Evolutionary conservation across 2,329 filamentous ascomycete species (phyloP).

Genomic region (Tolypocladium paradoxum): DNA sequence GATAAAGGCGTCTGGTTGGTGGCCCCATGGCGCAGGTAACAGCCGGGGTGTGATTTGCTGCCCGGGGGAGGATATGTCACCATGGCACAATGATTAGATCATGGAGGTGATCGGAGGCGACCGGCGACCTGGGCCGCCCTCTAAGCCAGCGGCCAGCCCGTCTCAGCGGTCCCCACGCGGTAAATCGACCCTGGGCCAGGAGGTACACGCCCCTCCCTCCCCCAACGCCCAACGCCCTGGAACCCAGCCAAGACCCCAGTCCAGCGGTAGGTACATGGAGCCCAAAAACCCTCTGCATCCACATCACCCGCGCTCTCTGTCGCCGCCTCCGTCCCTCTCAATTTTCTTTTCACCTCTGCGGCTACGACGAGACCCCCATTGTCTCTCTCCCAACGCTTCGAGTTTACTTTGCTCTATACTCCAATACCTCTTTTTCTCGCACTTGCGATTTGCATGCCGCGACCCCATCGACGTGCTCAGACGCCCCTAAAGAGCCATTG

Average conservation of each 20-base stretch:
- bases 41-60: neutral
- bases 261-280: too few relatives aligned
- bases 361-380: neutral
- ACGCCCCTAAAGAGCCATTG: slow-evolving; percentile 12
- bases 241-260: neutral
- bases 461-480: slow-evolving; percentile 11
- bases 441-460: neutral
- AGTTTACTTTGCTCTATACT: neutral
- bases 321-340: neutral
- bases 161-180: neutral
- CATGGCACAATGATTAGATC: slow-evolving; percentile 1
- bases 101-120: slow-evolving; percentile 1
- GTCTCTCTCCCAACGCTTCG: neutral
- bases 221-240: neutral
- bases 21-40: neutral
- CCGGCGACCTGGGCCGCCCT: neutral
- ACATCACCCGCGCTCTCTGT: neutral
- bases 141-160: neutral
- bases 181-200: too few relatives aligned
- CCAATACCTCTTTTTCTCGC: neutral
- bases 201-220: neutral
- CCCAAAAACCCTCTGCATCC: slow-evolving; percentile 2
- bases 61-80: neutral
- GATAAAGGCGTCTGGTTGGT: neutral
- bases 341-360: neutral